Base-by-base conservation (phyloP, 495 filamentous ascomycete species). In the Thozetella sp. region DNA sequence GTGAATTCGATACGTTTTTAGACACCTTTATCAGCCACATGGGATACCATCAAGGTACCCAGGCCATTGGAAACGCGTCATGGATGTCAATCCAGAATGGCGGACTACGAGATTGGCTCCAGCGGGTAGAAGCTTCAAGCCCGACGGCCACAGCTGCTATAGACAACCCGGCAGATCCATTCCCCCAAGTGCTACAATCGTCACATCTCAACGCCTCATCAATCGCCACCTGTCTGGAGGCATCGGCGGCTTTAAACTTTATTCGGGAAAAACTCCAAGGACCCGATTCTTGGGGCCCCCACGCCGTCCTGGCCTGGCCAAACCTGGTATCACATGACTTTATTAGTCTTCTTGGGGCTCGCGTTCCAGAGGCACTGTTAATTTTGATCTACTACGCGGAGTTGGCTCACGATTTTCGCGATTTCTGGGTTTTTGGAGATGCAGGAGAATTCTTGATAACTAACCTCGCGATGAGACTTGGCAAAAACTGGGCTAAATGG, bases 301-400 rank as follows among this genome's bases (percentile, higher is more conserved):
- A 37, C 17, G 30, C 30, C 17, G 30, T 17, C 6, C 6, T 37
- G 30, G 17, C 30, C 9, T 79, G 78, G 76, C 67, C 66, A 4
- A 66, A 74, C 2, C 59, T 60, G 1, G 20, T 78, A 1, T 34
- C 66, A 0, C 13, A 60, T 0, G 73, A 70, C 3, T 81, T 71
- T 56, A 69, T 72, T 13, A 62, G 72, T 13, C 51, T 72, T 2
- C 56, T 81, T 0, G 61, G 55, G 24, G 22, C 63, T 43, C 56
- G 73, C 19, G 61, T 63, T 53, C 71, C 78, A 0, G 73, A 76
- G 56, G 73, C 78, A 0, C 59, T 81, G 27, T 58, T 79, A 2
- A 72, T 81, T 3, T 57, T 78, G 22, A 75, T 72, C 17, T 67
- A 76, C 62, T 79, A 68, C 56, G 70, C 67, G 1, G 59, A 73